These are phyloP conservation scores for Neurospora sp. DNA, from an alignment of 495 filamentous ascomycete species.

Conservation along the genomic window DNA sequence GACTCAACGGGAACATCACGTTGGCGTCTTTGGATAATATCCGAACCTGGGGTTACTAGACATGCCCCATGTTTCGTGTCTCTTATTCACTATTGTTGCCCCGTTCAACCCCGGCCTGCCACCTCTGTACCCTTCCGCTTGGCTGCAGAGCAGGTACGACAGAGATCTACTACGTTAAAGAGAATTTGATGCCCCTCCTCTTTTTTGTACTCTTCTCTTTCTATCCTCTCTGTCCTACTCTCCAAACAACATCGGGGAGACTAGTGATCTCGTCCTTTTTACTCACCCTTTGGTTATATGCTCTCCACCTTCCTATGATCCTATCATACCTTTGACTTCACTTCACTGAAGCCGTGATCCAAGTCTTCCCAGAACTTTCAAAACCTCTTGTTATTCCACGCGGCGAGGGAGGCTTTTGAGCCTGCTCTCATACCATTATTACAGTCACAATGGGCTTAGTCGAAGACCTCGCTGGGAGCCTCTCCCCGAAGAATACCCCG, in stretches of 20 bases:
- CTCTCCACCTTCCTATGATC: neutral
- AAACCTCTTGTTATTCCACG: neutral
- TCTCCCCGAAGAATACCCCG: constrained; percentile 23
- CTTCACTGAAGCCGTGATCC: neutral
- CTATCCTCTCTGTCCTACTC: neutral
- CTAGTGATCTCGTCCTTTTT: neutral
- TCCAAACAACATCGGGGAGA: neutral
- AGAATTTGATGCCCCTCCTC: neutral
- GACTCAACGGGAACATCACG: neutral
- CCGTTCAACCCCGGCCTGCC: neutral
- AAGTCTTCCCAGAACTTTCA: neutral
- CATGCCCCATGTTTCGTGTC: neutral
- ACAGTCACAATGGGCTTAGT: constrained; percentile 32
- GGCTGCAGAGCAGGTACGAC: neutral
- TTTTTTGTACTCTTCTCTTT: neutral
- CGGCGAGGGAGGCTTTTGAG: neutral
- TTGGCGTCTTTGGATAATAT: neutral
- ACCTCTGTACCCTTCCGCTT: neutral
- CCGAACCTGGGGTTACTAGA: neutral
- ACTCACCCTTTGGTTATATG: neutral
- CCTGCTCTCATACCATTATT: neutral
- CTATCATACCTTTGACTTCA: neutral
- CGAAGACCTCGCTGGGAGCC: constrained; percentile 23
- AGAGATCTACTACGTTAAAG: neutral
- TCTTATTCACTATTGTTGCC: neutral